A percentile compares a stretch with the other conserved stretches of the same genome.
Evolutionary conservation across 805 yeast species (phyloP).

Genomic region (Nakazawaea siamensis): DNA sequence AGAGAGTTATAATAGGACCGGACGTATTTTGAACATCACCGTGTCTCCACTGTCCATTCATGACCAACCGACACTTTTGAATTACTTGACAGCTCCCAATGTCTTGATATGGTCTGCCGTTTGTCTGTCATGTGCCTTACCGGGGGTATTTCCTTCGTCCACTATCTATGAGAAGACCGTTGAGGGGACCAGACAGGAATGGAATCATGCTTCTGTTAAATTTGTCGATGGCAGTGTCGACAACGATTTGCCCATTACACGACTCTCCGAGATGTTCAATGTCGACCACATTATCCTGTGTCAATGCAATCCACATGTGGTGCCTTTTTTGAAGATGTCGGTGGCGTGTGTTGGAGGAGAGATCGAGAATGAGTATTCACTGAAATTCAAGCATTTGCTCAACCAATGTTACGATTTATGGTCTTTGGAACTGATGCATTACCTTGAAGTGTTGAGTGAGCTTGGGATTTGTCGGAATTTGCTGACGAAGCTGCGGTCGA

Average conservation of each 20-base stretch:
- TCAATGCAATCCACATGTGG: conserved; percentile 95
- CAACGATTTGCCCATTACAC: conserved; percentile 83
- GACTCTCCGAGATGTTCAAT: conserved; percentile 93
- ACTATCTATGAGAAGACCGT: conserved; percentile 79
- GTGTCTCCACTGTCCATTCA: conserved; percentile 88
- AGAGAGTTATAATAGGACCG: conserved; percentile 92
- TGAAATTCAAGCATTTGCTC: conserved; percentile 42
- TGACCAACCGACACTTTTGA: conserved; percentile 82
- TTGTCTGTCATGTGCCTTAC: conserved; percentile 90
- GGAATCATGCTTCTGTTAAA: conserved; percentile 71
- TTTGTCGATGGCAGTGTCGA: conserved; percentile 97
- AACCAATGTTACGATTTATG: conserved; percentile 49
- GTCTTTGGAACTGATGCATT: conserved; percentile 70
- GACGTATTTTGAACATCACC: conserved; percentile 86
- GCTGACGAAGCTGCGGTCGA: conserved; percentile 64
- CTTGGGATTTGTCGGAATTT: conserved; percentile 68
- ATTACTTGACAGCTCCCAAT: conserved; percentile 74
- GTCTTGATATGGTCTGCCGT: conserved; percentile 84
- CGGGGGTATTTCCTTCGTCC: conserved; percentile 83
- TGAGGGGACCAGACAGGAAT: conserved; percentile 64
- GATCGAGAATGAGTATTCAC: conserved; percentile 51
- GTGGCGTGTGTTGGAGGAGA: conserved; percentile 64
- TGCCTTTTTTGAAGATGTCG: conserved; percentile 71
- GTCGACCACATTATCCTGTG: conserved; percentile 97
- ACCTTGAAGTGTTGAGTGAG: conserved; percentile 64